These are phyloP conservation scores for Corylus americana DNA, from an alignment of 306 rosid genomes.

Conservation along the genomic window DNA sequence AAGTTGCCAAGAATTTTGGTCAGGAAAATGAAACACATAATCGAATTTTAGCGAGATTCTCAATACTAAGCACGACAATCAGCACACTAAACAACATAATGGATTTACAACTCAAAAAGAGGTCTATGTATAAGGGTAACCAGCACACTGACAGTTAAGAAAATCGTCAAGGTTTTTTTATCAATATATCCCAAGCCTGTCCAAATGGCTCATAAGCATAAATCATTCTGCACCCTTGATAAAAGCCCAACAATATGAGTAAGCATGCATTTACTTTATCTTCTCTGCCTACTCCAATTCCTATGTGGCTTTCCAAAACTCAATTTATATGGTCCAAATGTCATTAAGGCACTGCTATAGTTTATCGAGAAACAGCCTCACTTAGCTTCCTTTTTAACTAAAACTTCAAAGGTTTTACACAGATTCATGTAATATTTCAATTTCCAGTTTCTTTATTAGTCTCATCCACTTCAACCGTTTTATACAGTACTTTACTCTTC, in stretches of 20 bases:
- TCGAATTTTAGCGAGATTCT: slow-evolving; percentile 3
- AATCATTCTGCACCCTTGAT: not conserved
- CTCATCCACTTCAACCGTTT: not conserved
- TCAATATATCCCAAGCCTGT: not conserved
- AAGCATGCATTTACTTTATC: not conserved
- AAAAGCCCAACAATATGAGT: not conserved
- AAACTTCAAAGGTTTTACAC: not conserved
- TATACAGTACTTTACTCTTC: not conserved
- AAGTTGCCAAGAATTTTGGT: slow-evolving; percentile 30
- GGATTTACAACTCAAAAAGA: not conserved
- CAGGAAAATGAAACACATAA: slow-evolving; percentile 27
- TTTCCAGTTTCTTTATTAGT: not conserved
- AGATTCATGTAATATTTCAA: not conserved
- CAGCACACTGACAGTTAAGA: not conserved
- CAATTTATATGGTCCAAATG: not conserved
- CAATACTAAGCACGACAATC: slow-evolving; percentile 10
- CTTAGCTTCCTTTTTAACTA: not conserved
- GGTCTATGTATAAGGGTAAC: not conserved
- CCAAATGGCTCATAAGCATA: not conserved
- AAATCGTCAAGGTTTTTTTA: not conserved
- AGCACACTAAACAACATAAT: slow-evolving; percentile 7
- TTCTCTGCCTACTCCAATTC: not conserved
- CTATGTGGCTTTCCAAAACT: not conserved
- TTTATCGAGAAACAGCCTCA: not conserved
- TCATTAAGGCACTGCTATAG: not conserved